Evolutionary conservation across 345 rosid genomes (phyloP), one percentile per base, ranked within the genome.

Genomic region (Heritiera fomes): DNA sequence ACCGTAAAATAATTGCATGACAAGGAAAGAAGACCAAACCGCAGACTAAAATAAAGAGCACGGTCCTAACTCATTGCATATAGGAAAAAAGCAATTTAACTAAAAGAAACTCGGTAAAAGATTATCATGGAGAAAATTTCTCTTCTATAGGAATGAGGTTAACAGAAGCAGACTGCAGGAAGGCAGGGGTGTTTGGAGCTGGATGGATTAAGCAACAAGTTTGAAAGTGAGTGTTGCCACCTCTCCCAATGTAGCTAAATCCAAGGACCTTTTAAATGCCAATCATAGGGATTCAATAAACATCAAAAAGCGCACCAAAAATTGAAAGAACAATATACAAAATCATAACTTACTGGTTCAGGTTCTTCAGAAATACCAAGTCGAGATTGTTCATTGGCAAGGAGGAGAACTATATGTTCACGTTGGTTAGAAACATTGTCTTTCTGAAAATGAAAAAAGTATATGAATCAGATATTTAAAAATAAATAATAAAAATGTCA

Each of bases 381-480:
- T 65, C 92, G 90, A 79, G 97, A 92, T 84, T 93, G 99, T 87
- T 93, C 97, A 85, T 95, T 95, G 7, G 95, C 87, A 28, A 95
- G 98, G 64, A 95, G 94, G 82, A 90, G 99, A 86, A 90, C 95
- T 65, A 95, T 78, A 79, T 95, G 98, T 78, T 95, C 99, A 61
- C 98, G 97, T 87, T 95, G 99, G 77, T 95, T 93, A 40, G 97
- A 90, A 73, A 93, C 97, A 79, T 90, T 93, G 89, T 92, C 99
- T 87, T 88, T 95, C 99, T 94, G 93, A 49, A 65, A 77, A 28
- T 75, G 52, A 0, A 69, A 83, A 76, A 58, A 61, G 74, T 45
- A 49, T 47, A 58, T 61, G 61, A 61, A 75, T 71, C 18, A 65
- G 75, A 18, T 34, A 30, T 72, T 17, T 17, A 53, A 50, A 11